Evolutionary conservation across 23 red algal species (phyloP).

Genomic region (Gracilaria vermiculophylla): DNA sequence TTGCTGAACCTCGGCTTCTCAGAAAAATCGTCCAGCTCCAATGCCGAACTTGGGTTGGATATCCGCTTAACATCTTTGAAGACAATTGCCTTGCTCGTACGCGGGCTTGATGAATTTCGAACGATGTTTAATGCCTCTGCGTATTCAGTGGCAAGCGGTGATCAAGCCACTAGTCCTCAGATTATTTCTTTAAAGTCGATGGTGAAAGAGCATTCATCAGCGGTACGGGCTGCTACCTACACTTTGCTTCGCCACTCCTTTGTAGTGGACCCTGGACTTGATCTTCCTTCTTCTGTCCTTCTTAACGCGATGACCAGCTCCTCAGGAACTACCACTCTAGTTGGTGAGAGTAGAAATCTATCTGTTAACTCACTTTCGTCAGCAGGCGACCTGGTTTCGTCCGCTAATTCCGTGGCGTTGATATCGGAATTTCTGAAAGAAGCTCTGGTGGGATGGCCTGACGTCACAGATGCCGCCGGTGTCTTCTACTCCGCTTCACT

Average conservation of each 20-base stretch:
- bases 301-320: constrained; percentile 43
- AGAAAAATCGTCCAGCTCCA: background rate
- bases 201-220: constrained; percentile 17
- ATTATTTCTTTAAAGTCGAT: constrained; percentile 19
- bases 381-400: background rate
- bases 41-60: background rate
- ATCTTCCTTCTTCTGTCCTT: constrained; percentile 49
- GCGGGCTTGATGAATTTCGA: constrained; percentile 40
- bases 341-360: constrained; percentile 27
- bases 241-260: constrained; percentile 30
- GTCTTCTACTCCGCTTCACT: constrained; percentile 83
- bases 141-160: background rate
- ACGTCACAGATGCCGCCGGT: constrained; percentile 65
- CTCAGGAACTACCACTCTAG: background rate
- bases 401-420: background rate
- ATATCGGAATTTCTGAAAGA: constrained; percentile 45
- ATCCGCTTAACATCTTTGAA: constrained; percentile 42
- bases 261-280: constrained; percentile 27
- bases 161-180: constrained; percentile 11
- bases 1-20: constrained; percentile 9
- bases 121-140: constrained; percentile 30
- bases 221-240: constrained; percentile 53
- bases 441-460: constrained; percentile 80
- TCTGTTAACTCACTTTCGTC: constrained; percentile 24
- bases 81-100: constrained; percentile 25